phyloP scores from a whole-genome alignment of 176 grass and related monocot species.

The Rhynchospora breviuscula region DNA sequence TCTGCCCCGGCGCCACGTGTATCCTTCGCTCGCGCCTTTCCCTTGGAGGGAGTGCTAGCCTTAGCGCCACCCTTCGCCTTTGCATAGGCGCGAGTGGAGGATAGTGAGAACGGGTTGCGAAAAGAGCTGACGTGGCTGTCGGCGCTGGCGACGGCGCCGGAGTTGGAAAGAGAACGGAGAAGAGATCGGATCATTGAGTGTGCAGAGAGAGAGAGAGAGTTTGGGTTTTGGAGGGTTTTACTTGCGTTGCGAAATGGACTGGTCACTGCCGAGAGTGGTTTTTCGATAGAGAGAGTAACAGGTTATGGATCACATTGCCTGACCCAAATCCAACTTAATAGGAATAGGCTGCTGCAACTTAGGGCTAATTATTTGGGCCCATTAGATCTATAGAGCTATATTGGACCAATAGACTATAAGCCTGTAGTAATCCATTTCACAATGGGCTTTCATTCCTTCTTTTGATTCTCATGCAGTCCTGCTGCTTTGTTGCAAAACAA shows the following conservation, averaged over 20 bases:
- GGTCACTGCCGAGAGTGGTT: background rate
- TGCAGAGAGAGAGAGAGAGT: background rate
- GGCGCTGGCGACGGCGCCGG: conserved; percentile 27
- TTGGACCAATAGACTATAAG: too few species aligned
- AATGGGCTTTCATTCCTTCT: too few species aligned
- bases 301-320: background rate
- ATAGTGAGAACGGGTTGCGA: background rate
- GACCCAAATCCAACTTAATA: background rate
- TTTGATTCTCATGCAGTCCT: too few species aligned
- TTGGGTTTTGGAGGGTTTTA: conserved; percentile 11
- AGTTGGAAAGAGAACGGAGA: conserved; percentile 48
- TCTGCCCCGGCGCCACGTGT: conserved; percentile 31
- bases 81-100: conserved; percentile 48
- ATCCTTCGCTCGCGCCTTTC: conserved; percentile 55
- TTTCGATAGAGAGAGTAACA: background rate
- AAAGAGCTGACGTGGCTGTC: conserved; percentile 15
- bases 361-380: too few species aligned
- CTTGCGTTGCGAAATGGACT: background rate
- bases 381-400: too few species aligned
- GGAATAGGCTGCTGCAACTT: too few species aligned
- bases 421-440: too few species aligned
- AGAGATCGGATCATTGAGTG: conserved; percentile 35
- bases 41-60: conserved; percentile 33
- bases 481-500: too few species aligned
- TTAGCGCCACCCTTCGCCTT: conserved; percentile 68